A percentile compares a stretch with the other conserved stretches of the same genome.
Conservation (phyloP, 2,329 filamentous ascomycete species). For the Allantophomopsis lycopodina region DNA sequence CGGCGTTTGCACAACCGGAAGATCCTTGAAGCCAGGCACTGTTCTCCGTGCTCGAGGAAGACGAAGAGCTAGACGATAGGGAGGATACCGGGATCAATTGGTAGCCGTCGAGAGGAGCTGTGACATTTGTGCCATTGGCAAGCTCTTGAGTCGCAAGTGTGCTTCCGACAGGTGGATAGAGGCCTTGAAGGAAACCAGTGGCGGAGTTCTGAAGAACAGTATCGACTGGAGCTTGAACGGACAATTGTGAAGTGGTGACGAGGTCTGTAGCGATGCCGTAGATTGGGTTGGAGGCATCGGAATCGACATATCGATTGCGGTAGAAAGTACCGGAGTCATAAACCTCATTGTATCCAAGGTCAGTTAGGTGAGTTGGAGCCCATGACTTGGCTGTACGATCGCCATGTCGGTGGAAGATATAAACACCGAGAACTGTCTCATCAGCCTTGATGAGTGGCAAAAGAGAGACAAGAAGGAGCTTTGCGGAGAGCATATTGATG, state of each 20-base stretch:
- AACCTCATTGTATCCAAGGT: conserved; percentile 66
- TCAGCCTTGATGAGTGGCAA: conserved; percentile 18
- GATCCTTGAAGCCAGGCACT: conserved; percentile 44
- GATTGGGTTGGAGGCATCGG: conserved; percentile 44
- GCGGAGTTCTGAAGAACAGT: conserved; percentile 71
- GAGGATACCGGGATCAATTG: conserved; percentile 68
- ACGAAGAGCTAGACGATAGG: conserved; percentile 30
- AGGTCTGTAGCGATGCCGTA: conserved; percentile 49
- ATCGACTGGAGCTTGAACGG: conserved; percentile 59
- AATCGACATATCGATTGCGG: conserved; percentile 59
- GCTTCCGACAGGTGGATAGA: conserved; percentile 65
- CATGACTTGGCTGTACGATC: conserved; percentile 72
- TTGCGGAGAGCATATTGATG: conserved; percentile 19
- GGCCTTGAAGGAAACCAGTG: conserved; percentile 65
- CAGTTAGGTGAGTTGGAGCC: conserved; percentile 59
- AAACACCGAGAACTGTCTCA: conserved; percentile 48
- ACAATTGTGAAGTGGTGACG: conserved; percentile 57
- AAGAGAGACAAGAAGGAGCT: conserved; percentile 25
- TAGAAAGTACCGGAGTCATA: conserved; percentile 63
- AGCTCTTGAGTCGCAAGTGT: conserved; percentile 43
- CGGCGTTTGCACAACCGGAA: conserved; percentile 39
- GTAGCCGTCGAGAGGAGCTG: conserved; percentile 63
- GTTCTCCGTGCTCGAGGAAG: conserved; percentile 41
- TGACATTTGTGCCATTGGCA: conserved; percentile 53
- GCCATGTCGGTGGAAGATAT: conserved; percentile 83